These are phyloP conservation scores for Panaeolus cyanescens DNA, from an alignment of 768 basidiomycete species.

Conservation along the genomic window DNA sequence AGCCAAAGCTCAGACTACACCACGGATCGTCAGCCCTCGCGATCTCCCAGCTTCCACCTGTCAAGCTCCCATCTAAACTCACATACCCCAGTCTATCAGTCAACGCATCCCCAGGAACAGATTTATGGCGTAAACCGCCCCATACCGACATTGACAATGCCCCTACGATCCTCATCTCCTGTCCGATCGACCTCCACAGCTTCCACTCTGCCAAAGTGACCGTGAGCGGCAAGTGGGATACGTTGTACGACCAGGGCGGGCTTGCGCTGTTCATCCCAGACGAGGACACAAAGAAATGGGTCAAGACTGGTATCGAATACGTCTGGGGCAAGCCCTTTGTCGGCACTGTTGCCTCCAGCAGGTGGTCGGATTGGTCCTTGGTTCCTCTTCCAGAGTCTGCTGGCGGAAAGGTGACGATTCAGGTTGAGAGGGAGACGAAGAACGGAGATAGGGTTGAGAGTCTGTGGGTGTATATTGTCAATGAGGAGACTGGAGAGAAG, in stretches of 20 bases:
- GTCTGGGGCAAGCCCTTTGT: constrained; percentile 29
- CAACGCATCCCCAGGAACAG: constrained; percentile 26
- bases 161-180: constrained; percentile 26
- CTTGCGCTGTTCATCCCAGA: constrained; percentile 33
- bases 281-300: constrained; percentile 32
- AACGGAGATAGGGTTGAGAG: constrained; percentile 29
- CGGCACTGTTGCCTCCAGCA: constrained; percentile 29
- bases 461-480: constrained; percentile 31
- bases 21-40: constrained; percentile 33
- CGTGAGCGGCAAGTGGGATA: constrained; percentile 27
- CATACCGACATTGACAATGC: constrained; percentile 30
- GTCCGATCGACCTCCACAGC: constrained; percentile 27
- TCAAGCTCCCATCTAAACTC: constrained; percentile 19
- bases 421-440: constrained; percentile 30
- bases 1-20: constrained; percentile 29
- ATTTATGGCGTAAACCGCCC: constrained; percentile 35
- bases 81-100: constrained; percentile 24
- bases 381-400: constrained; percentile 24
- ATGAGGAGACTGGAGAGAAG: constrained; percentile 31
- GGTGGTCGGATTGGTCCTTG: constrained; percentile 34
- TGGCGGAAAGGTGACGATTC: constrained; percentile 27
- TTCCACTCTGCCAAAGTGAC: constrained; percentile 34
- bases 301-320: constrained; percentile 34
- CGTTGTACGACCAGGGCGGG: constrained; percentile 33
- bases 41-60: constrained; percentile 23